These are phyloP conservation scores for Zygotorulaspora danielsina DNA, from an alignment of 805 yeast species.

Conservation along the genomic window DNA sequence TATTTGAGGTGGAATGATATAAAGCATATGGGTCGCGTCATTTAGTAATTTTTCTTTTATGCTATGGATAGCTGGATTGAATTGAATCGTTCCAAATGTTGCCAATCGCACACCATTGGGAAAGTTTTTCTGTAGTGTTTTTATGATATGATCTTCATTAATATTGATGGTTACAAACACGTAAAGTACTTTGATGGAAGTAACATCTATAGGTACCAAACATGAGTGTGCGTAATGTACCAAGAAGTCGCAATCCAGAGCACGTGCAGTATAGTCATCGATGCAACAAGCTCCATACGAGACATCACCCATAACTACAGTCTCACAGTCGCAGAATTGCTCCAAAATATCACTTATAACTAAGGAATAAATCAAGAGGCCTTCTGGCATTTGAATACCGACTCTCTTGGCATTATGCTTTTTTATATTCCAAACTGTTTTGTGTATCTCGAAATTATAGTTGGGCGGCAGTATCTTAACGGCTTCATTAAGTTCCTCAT, in stretches of 20 bases:
- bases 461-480: conserved; percentile 78
- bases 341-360: conserved; percentile 88
- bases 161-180: conserved; percentile 91
- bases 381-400: conserved; percentile 97
- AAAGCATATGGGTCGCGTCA: conserved; percentile 46
- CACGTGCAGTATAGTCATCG: conserved; percentile 91
- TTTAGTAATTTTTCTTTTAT: conserved; percentile 56
- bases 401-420: conserved; percentile 74
- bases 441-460: conserved; percentile 93
- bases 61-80: conserved; percentile 89
- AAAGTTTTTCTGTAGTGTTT: conserved; percentile 72
- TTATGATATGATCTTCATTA: conserved; percentile 75
- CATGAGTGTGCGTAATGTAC: conserved; percentile 98
- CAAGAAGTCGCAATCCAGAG: conserved; percentile 88
- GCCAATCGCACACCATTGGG: conserved; percentile 63
- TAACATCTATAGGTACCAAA: conserved; percentile 89
- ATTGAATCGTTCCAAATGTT: conserved; percentile 92
- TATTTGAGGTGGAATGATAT: conserved; percentile 81
- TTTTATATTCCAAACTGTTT: conserved; percentile 88
- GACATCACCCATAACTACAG: conserved; percentile 96
- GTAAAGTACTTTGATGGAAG: conserved; percentile 86
- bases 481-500: conserved; percentile 79
- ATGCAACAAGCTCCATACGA: conserved; percentile 98
- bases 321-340: conserved; percentile 83
- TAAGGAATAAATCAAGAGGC: conserved; percentile 80